These are phyloP conservation scores for Omphalotus guepiniiformis DNA, from an alignment of 768 basidiomycete genomes.

Conservation along the genomic window DNA sequence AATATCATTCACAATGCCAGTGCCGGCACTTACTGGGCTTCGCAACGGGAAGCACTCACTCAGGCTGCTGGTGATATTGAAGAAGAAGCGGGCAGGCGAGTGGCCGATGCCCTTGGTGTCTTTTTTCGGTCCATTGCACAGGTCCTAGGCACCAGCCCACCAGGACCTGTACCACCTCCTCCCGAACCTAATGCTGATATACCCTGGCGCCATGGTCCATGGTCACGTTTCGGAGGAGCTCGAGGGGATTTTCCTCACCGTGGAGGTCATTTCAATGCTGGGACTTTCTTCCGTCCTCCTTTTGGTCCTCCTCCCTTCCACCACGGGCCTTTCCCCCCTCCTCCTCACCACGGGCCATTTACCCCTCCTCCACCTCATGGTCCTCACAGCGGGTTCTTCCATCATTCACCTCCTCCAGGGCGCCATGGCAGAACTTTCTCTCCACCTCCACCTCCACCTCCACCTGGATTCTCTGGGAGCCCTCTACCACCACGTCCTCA, in stretches of 20 bases:
- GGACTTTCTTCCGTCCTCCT: conserved; percentile 12
- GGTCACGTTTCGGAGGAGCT: neutral
- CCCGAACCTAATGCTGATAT: conserved; percentile 6
- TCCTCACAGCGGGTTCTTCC: conserved; percentile 9
- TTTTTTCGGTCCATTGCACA: conserved; percentile 53
- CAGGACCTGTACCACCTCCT: conserved; percentile 8
- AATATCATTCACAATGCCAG: conserved; percentile 59
- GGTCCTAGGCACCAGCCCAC: conserved; percentile 7
- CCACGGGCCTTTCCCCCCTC: conserved; percentile 11
- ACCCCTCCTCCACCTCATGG: conserved; percentile 14
- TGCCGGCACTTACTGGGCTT: conserved; percentile 65
- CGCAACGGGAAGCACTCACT: conserved; percentile 56
- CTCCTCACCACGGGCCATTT: conserved; percentile 12
- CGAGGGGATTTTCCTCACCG: neutral
- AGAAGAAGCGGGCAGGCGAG: conserved; percentile 58
- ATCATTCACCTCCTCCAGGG: conserved; percentile 13
- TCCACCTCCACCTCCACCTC: conserved; percentile 19
- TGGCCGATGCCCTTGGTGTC: conserved; percentile 58
- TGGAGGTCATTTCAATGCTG: neutral
- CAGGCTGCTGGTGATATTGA: conserved; percentile 59
- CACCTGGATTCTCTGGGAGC: conserved; percentile 10
- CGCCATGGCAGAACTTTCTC: conserved; percentile 14
- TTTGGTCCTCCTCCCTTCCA: conserved; percentile 9
- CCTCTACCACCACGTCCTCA: conserved; percentile 16
- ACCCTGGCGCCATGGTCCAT: neutral